Conservation (phyloP, 257 asterid species). For the Nicotiana noctiflora region DNA sequence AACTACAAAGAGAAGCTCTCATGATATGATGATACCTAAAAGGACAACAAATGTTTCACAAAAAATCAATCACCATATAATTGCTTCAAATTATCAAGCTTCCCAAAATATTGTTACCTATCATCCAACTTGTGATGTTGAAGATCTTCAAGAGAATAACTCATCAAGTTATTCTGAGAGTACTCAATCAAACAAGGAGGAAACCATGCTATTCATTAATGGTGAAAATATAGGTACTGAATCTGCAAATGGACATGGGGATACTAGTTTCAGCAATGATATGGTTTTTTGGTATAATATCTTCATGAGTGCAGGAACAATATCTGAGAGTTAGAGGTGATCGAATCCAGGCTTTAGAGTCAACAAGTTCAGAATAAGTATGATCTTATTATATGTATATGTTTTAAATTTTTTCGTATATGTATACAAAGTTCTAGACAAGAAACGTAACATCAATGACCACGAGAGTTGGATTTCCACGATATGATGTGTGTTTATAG, state of each 20-base stretch:
- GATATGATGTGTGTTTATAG: not conserved
- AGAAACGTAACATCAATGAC: no score
- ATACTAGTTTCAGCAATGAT: conserved; percentile 14
- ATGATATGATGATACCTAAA: not conserved
- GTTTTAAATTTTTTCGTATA: not conserved
- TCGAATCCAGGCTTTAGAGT: not conserved
- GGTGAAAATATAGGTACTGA: not conserved
- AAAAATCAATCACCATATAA: not conserved
- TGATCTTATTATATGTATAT: not conserved
- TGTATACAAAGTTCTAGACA: not conserved
- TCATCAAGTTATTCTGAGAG: not conserved
- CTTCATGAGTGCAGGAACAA: conserved; percentile 15
- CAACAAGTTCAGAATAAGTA: not conserved
- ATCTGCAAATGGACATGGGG: conserved; percentile 1
- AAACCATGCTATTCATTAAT: not conserved
- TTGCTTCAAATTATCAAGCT: not conserved
- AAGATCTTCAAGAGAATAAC: not conserved
- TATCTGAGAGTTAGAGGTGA: not conserved
- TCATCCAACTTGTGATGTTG: not conserved
- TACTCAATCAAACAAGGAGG: not conserved
- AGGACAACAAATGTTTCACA: not conserved
- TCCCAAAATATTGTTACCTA: not conserved
- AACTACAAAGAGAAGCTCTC: not conserved
- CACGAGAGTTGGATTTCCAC: not conserved
- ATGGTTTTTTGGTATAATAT: conserved; percentile 31